A percentile compares a stretch with the other conserved stretches of the same genome.
phyloP scores from a whole-genome alignment of 139 green algal genomes.

The Spirogloea muscicola region DNA sequence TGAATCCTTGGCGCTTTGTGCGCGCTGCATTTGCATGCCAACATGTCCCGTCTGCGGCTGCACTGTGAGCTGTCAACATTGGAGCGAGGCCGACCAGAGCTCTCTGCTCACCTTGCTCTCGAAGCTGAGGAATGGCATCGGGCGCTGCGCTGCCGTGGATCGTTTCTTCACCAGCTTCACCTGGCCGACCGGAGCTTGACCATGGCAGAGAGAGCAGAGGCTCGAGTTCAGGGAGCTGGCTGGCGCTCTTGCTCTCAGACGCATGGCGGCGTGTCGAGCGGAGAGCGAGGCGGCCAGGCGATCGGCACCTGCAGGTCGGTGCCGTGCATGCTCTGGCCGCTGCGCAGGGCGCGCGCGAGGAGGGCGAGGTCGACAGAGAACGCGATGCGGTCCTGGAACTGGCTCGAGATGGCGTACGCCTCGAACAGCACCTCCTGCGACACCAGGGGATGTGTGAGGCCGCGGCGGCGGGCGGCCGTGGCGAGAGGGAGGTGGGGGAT shows the following conservation, averaged over 20 bases:
- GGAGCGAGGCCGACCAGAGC: not conserved
- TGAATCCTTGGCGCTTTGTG: not conserved
- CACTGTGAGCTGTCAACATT: no score
- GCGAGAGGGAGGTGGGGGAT: no score
- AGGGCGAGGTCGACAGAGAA: slow-evolving; percentile 41
- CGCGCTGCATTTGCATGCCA: not conserved
- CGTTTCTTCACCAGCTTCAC: slow-evolving; percentile 47
- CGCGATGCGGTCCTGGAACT: slow-evolving; percentile 32
- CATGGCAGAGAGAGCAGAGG: no score
- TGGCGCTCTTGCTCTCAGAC: no score
- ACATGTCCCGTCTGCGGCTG: no score
- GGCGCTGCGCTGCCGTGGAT: not conserved
- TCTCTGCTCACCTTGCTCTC: slow-evolving; percentile 35
- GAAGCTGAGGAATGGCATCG: slow-evolving; percentile 38
- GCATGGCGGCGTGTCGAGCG: no score
- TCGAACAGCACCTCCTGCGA: slow-evolving; percentile 34
- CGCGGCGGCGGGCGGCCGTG: no score
- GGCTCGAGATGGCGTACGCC: slow-evolving; percentile 38
- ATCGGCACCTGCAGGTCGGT: slow-evolving; percentile 3
- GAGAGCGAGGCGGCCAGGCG: no score
- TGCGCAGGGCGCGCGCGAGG: slow-evolving; percentile 30
- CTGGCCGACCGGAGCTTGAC: no score
- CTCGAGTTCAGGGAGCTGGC: no score
- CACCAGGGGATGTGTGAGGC: no score
- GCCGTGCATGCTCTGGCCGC: slow-evolving; percentile 14